Percentiles rank a stretch among this genome's conserved stretches.
These are phyloP conservation scores for Gnomoniopsis smithogilvyi DNA, from an alignment of 2,329 filamentous ascomycete species.

Conservation along the genomic window DNA sequence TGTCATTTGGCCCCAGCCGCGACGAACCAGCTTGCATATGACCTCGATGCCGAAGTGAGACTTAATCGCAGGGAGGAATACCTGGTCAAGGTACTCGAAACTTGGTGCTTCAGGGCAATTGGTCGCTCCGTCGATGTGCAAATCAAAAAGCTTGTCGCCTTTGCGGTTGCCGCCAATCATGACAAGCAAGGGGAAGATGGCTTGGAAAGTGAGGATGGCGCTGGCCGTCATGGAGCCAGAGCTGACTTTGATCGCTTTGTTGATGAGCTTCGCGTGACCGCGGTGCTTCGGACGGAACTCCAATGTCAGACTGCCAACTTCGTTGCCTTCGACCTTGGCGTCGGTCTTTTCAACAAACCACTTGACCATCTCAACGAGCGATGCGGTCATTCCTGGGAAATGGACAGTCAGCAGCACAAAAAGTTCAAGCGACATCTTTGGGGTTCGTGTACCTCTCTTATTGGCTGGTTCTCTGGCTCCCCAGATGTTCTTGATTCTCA, in stretches of 20 bases:
- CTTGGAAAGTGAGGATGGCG: constrained; percentile 57
- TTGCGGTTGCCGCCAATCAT: constrained; percentile 41
- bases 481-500: constrained; percentile 52
- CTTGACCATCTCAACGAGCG: constrained; percentile 55
- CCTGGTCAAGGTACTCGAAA: constrained; percentile 61
- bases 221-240: constrained; percentile 51
- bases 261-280: constrained; percentile 33
- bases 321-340: constrained; percentile 47
- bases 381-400: constrained; percentile 51
- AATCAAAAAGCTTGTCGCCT: constrained; percentile 39
- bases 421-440: constrained; percentile 3
- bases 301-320: constrained; percentile 48
- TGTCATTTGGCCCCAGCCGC: constrained; percentile 45
- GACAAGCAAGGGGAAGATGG: constrained; percentile 56
- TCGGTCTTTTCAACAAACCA: constrained; percentile 51
- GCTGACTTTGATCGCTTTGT: constrained; percentile 46
- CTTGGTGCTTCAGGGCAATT: constrained; percentile 55
- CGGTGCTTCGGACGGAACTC: constrained; percentile 41
- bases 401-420: neutral
- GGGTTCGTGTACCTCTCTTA: constrained; percentile 43
- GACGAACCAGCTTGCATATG: constrained; percentile 39
- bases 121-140: constrained; percentile 56
- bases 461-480: no score
- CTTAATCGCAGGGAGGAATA: constrained; percentile 53
- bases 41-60: constrained; percentile 46